Evolutionary conservation across 2,329 filamentous ascomycete species (phyloP).

Genomic region (Hypoxylon sp.): DNA sequence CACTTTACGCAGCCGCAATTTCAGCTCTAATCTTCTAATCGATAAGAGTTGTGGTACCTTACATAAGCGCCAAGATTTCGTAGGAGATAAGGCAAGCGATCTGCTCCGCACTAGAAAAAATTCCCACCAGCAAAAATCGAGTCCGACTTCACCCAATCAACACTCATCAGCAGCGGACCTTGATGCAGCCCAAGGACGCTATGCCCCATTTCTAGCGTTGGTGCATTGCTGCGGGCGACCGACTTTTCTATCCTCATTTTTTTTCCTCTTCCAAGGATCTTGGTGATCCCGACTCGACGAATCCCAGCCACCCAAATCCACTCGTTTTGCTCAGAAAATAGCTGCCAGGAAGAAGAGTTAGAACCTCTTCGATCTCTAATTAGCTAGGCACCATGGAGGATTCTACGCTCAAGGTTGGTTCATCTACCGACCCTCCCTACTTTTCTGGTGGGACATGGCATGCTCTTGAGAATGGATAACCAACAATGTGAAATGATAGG

Average conservation of each 20-base stretch:
- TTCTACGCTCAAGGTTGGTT: conserved; percentile 64
- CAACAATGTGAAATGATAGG: conserved; percentile 57
- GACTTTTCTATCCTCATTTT: conserved; percentile 41
- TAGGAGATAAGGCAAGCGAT: conserved; percentile 40
- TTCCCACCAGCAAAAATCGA: conserved; percentile 36
- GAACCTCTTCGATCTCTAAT: not conserved
- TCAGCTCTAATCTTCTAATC: conserved; percentile 8
- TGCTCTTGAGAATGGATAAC: conserved; percentile 46
- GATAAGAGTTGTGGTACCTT: conserved; percentile 3
- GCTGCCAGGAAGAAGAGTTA: not conserved
- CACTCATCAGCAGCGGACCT: conserved; percentile 19
- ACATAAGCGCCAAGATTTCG: conserved; percentile 44
- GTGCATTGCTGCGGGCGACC: conserved; percentile 31
- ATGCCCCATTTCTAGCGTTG: conserved; percentile 32
- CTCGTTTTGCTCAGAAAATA: not conserved
- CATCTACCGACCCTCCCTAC: conserved; percentile 24
- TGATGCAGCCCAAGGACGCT: conserved; percentile 31
- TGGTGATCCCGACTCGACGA: conserved; percentile 22
- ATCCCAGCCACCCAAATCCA: not conserved
- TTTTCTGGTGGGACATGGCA: conserved; percentile 37
- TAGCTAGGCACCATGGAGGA: conserved; percentile 58
- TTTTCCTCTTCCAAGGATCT: conserved; percentile 37
- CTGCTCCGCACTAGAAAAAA: conserved; percentile 47
- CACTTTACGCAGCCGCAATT: not conserved
- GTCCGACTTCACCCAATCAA: conserved; percentile 35